Evolutionary conservation across 1,284 basidiomycete species (phyloP).

Genomic region (Microbotryum scabiosae): DNA sequence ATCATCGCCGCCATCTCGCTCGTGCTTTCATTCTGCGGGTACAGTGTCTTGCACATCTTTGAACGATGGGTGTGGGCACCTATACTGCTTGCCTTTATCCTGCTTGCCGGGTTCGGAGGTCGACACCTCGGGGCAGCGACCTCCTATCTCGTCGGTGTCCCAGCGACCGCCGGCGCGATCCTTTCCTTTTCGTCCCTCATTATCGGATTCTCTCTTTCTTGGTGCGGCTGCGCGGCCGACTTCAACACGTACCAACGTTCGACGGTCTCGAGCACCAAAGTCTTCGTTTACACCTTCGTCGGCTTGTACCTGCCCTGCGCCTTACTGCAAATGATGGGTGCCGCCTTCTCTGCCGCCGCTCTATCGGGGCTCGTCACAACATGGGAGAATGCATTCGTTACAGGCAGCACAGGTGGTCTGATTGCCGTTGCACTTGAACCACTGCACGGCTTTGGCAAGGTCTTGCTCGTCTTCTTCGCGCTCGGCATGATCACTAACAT

Average conservation of each 20-base stretch:
- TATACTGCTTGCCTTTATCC: slow-evolving; percentile 37
- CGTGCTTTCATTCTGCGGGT: slow-evolving; percentile 69
- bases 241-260: slow-evolving; percentile 33
- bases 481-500: slow-evolving; percentile 77
- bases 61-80: slow-evolving; percentile 36
- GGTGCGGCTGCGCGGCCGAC: slow-evolving; percentile 40
- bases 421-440: slow-evolving; percentile 28
- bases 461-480: slow-evolving; percentile 70
- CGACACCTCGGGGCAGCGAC: slow-evolving; percentile 37
- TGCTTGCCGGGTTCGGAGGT: slow-evolving; percentile 38
- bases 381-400: slow-evolving; percentile 33
- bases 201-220: slow-evolving; percentile 39
- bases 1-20: slow-evolving; percentile 71
- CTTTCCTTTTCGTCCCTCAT: slow-evolving; percentile 38
- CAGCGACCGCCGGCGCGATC: slow-evolving; percentile 33
- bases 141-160: slow-evolving; percentile 30
- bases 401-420: slow-evolving; percentile 46
- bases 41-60: slow-evolving; percentile 51
- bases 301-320: slow-evolving; percentile 31
- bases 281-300: slow-evolving; percentile 29
- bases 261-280: slow-evolving; percentile 9
- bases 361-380: slow-evolving; percentile 33
- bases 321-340: slow-evolving; percentile 40
- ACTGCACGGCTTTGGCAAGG: slow-evolving; percentile 57
- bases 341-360: slow-evolving; percentile 38